Base-by-base conservation (phyloP, 2,329 filamentous ascomycete genomes). In the Aspergillus tubingensis region DNA sequence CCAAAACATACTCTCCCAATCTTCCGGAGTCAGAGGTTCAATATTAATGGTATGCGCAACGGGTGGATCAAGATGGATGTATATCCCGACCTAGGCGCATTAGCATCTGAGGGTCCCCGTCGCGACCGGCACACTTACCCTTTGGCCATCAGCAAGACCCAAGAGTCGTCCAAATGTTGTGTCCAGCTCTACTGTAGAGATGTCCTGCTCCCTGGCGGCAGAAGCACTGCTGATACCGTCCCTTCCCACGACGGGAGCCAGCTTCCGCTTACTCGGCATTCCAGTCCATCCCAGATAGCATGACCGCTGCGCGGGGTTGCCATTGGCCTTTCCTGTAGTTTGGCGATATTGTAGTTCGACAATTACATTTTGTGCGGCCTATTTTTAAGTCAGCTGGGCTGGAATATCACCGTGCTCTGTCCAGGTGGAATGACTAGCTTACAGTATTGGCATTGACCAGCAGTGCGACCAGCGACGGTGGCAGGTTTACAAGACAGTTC, bases 221-320 rank as follows among this genome's bases (percentile, higher is more conserved):
- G 79, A 75, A n/a, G 81, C 82, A 30, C 83, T 82, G 66, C 80
- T 85, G 67, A 92, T 84, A 0, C 91, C 90, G 72, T 95, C 90
- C 67, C 89, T 87, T 59, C 86, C 84, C 27, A 95, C 86, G 27
- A 93, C 83, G 0, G 91, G 86, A 11, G 88, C 86, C 67, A 90
- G 80, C 74, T 88, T 90, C 72, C 91, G 87, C 83, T 93, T 96
- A 81, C 93, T 97, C 66, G 92, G 90, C 91, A 99, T 96, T 68
- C 95, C 95, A 10, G 95, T 97, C 95, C 95, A 99, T 75, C 95
- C 95, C 61, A 96, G 83, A 74, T 90, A 99, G 69, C 96, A 83
- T 51, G 91, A 96, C 70, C 84, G 86, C 68, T 87, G 85, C 54
- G 81, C 74, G 41, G 80, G 71, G 68, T 81, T 80, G 25, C 80